Base-by-base conservation (phyloP, 441 rosid species). In the Viola pubescens region DNA sequence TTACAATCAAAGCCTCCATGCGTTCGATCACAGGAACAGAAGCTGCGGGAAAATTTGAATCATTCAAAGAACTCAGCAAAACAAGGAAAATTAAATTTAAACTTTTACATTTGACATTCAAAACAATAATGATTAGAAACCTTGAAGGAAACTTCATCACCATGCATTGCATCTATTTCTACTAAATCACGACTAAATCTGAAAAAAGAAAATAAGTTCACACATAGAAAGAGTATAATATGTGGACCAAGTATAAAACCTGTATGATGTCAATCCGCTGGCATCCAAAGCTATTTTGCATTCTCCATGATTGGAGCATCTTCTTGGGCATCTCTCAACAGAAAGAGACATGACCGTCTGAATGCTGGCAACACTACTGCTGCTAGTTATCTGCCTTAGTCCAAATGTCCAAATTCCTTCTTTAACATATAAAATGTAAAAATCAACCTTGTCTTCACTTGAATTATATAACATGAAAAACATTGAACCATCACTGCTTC, bases 1-100 rank as follows among this genome's bases (percentile, higher is more conserved):
- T 96, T 77, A 64, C 97, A 94, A 76, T 94, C 98, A 81, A 94
- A 88, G 51, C 97, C 98, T 67, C 98, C 98, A 62, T 94, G 98
- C 49, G 79, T 80, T 61, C 92, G 81, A 70, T 89, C 96, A 67
- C 98, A 94, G 60, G 91, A 70, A 64, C 96, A 94, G 76, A 76
- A 89, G 79, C 98, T 92, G 86, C 69, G 63, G 71, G 59, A 60
- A 19, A 69, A 43, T 1, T 43, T 1, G 46, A 46, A 46, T 26
- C 34, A 26, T 26, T 2, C 34, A 26, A 26, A 26, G 34, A 26
- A 26, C 34, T 1, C 34, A 26, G 34, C 3, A 26, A 26, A 1
- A 2, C 34, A 26, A 26, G 34, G 34, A 26, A 26, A 26, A 26
- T 1, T 26, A 26, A 26, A 1, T 26, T 26, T 26, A 26, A 26